A percentile compares a stretch with the other conserved stretches of the same genome.
These are phyloP conservation scores for Gastrolobium bilobum DNA, from an alignment of 306 rosid species.

Conservation along the genomic window DNA sequence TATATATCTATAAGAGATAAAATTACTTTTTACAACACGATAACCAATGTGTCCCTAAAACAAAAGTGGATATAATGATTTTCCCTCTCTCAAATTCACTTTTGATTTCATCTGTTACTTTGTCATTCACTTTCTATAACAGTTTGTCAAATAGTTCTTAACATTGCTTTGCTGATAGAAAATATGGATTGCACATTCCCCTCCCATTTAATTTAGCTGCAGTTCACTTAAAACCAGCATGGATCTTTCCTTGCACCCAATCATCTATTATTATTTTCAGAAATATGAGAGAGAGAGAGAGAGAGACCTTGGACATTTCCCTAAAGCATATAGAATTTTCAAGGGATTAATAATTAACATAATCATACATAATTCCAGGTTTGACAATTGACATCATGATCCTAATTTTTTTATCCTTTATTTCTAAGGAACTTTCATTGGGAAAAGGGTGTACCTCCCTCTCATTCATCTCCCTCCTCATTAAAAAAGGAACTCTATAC, in stretches of 20 bases:
- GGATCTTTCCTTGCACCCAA: slow-evolving; percentile 52
- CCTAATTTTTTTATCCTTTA: slow-evolving; percentile 52
- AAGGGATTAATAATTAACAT: slow-evolving; percentile 37
- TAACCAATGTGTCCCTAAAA: no score
- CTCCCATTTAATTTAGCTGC: slow-evolving; percentile 55
- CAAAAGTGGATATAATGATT: no score
- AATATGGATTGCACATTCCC: slow-evolving; percentile 63
- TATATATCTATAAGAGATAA: no score
- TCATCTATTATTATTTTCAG: neutral
- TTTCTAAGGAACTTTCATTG: slow-evolving; percentile 61
- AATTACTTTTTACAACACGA: no score
- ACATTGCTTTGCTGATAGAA: slow-evolving; percentile 59
- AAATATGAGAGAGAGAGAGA: slow-evolving; percentile 12
- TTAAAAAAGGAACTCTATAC: slow-evolving; percentile 42
- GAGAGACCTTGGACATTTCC: slow-evolving; percentile 14
- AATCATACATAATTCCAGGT: slow-evolving; percentile 48
- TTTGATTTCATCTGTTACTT: no score
- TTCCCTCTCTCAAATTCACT: no score
- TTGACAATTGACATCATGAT: slow-evolving; percentile 53
- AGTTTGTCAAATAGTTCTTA: slow-evolving; percentile 39
- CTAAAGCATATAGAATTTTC: slow-evolving; percentile 28
- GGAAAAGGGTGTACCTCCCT: slow-evolving; percentile 44
- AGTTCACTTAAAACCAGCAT: slow-evolving; percentile 56
- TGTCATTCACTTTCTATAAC: slow-evolving; percentile 3
- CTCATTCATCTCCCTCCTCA: slow-evolving; percentile 37